Evolutionary conservation across 345 rosid genomes (phyloP).

Genomic region (Pugionium dolabratum): DNA sequence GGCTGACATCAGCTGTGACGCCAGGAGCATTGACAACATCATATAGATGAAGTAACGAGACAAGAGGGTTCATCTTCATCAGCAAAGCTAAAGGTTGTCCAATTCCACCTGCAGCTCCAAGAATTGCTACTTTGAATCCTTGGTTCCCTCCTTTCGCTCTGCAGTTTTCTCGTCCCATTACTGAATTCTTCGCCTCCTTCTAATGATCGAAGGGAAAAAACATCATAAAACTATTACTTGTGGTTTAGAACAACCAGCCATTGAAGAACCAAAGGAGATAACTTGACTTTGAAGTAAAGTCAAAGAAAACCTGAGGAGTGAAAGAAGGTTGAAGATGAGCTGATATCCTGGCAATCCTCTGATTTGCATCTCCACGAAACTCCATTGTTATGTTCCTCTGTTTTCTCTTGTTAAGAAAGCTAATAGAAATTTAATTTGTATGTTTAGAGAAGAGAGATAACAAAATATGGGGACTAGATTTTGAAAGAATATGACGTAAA

Average conservation of each 20-base stretch:
- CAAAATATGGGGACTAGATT: constrained; percentile 40
- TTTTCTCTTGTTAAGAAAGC: constrained; percentile 9
- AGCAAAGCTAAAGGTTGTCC: constrained; percentile 71
- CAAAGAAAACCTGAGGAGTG: constrained; percentile 50
- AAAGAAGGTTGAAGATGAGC: constrained; percentile 64
- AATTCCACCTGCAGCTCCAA: constrained; percentile 41
- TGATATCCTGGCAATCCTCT: constrained; percentile 60
- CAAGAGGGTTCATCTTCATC: constrained; percentile 79
- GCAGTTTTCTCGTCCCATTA: constrained; percentile 52
- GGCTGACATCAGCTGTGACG: constrained; percentile 87
- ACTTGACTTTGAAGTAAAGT: constrained; percentile 22
- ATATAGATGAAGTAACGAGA: constrained; percentile 78
- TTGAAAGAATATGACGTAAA: constrained; percentile 50
- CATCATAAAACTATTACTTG: no score
- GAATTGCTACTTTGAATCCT: constrained; percentile 75
- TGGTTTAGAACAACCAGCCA: neutral
- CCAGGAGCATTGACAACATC: constrained; percentile 85
- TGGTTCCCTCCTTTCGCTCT: constrained; percentile 73
- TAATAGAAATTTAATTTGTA: constrained; percentile 13
- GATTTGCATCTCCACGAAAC: constrained; percentile 48
- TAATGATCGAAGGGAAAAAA: neutral
- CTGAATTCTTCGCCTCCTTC: constrained; percentile 30
- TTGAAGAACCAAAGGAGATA: constrained; percentile 14
- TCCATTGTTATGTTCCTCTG: constrained; percentile 46
- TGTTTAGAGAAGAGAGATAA: constrained; percentile 36